Evolutionary conservation across 441 rosid species (phyloP).

Genomic region (Lepidium campestre): DNA sequence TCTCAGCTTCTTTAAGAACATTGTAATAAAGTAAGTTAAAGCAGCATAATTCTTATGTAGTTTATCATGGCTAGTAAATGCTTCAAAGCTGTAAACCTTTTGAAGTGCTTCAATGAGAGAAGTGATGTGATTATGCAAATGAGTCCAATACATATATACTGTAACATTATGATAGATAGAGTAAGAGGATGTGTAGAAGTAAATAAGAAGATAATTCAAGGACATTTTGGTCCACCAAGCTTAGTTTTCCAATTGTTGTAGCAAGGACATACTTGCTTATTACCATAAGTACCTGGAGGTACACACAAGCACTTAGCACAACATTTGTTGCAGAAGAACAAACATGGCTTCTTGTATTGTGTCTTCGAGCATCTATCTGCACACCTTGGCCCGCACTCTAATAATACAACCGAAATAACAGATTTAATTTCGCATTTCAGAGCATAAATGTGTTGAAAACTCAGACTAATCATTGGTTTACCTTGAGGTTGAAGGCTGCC

Average conservation of each 20-base stretch:
- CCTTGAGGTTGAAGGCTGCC: constrained; percentile 83
- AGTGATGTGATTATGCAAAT: constrained; percentile 6
- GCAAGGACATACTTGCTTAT: constrained; percentile 33
- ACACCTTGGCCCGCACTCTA: constrained; percentile 62
- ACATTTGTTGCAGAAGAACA: constrained; percentile 68
- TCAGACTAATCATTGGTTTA: constrained; percentile 8
- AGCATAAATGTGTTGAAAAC: not conserved
- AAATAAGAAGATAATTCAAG: constrained; percentile 12
- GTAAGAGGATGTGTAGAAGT: not conserved
- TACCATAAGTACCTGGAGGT: constrained; percentile 32
- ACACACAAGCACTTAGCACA: constrained; percentile 43
- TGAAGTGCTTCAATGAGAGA: not conserved
- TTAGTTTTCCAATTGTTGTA: constrained; percentile 31
- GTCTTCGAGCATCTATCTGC: constrained; percentile 58
- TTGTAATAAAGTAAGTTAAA: constrained; percentile 5
- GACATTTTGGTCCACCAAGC: constrained; percentile 33
- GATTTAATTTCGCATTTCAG: not conserved
- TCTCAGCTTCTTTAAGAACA: constrained; percentile 31
- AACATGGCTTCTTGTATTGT: constrained; percentile 64
- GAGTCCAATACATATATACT: not conserved
- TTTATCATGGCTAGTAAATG: constrained; percentile 5
- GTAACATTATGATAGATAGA: not conserved
- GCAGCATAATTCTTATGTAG: not conserved
- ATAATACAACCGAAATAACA: not conserved
- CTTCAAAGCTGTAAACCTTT: constrained; percentile 5